Evolutionary conservation across 805 yeast genomes (phyloP), one percentile per base, ranked within the genome.

Genomic region (Starmerella vaccinii): DNA sequence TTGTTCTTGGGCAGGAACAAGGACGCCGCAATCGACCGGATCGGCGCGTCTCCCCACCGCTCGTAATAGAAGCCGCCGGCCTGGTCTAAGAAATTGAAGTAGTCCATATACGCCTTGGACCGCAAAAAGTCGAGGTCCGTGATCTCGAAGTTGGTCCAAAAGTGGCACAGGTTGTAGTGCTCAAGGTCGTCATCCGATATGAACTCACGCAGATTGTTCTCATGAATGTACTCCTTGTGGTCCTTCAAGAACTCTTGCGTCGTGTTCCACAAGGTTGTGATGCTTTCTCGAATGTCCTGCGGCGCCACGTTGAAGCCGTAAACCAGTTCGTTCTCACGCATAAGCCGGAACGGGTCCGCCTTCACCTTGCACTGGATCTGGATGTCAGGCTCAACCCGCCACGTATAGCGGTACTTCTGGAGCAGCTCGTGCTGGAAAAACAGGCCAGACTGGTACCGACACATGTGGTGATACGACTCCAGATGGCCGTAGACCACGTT

Each of bases 11-110:
- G 78, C 65, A 85, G 64, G 70, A 87, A 84, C 57, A 87, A 70
- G 4, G 92, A 71, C 19, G 85, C 95, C 29, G 92, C 95, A 24
- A 95, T 73, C 0, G 92, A 76, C 65, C 84, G 92, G n/a, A 85
- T 76, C 2, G 95, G 95, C 0, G 95, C 95, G 67, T 86, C 95
- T 60, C 95, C 95, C 95, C 95, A 85, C 68, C 95, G 76, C 71
- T 88, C 95, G 66, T 86, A 87, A 71, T 83, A 87, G 70, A 87
- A 87, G n/a, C 95, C 95, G 65, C 95, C 95, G 15, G 82, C 76
- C 55, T 76, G 66, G 67, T 87, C 95, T 61, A 87, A 75, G 59
- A 74, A 70, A 18, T 84, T 82, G 60, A 87, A 87, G 67, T 81
- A 87, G 50, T 76, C 73, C 42, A 67, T 59, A 64, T 87, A 87